Evolutionary conservation across 306 rosid genomes (phyloP).

Genomic region (Aeschynomene evenia): DNA sequence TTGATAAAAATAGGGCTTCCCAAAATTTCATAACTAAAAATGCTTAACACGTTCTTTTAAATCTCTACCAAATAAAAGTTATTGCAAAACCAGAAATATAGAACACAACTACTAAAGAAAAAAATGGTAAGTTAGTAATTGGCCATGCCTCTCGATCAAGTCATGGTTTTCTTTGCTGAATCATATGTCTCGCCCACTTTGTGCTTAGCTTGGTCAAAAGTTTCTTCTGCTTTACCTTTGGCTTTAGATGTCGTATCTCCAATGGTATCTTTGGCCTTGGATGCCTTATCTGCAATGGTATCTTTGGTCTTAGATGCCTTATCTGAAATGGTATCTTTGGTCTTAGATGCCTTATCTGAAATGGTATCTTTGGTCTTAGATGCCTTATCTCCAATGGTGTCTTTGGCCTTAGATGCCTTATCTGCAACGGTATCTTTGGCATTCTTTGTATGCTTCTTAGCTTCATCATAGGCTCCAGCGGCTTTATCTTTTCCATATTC

Average conservation of each 20-base stretch:
- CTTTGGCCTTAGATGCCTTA: too few species aligned
- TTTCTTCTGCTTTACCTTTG: constrained; percentile 8
- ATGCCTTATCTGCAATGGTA: neutral
- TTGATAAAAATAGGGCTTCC: too few species aligned
- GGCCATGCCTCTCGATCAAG: neutral
- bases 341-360: neutral
- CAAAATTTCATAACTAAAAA: too few species aligned
- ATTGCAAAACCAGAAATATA: too few species aligned
- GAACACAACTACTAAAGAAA: too few species aligned
- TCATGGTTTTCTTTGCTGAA: constrained; percentile 26
- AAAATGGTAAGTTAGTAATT: too few species aligned
- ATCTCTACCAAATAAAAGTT: too few species aligned
- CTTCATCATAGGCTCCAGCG: neutral
- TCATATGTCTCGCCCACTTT: constrained; percentile 25
- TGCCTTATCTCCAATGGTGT: too few species aligned
- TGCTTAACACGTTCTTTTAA: too few species aligned
- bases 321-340: constrained; percentile 6
- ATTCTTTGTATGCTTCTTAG: neutral
- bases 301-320: neutral
- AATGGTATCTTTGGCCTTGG: neutral
- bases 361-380: neutral
- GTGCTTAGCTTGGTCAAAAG: constrained; percentile 19
- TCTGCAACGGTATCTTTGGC: neutral
- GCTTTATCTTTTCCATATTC: constrained; percentile 14
- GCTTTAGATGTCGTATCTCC: neutral